A percentile compares a stretch with the other conserved stretches of the same genome.
phyloP scores from a whole-genome alignment of 164 flowering plant species.

The Liriodendron chinense region DNA sequence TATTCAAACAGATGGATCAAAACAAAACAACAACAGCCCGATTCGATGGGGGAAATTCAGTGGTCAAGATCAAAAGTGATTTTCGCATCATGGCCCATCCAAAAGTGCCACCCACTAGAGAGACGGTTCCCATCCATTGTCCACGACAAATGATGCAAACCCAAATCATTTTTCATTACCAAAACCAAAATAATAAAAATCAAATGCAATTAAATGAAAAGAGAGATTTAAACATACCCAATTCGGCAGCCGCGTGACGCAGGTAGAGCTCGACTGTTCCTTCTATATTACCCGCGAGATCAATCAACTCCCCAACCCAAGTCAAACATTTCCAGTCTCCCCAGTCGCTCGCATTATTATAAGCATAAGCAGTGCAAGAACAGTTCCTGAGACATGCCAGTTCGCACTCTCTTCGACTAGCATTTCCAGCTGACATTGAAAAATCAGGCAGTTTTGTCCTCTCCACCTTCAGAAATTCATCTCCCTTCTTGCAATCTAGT shows the following conservation, averaged over 20 bases:
- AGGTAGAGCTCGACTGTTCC: conserved; percentile 13
- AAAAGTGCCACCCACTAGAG: no score
- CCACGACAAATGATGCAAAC: no score
- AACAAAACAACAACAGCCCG: no score
- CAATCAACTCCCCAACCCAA: conserved; percentile 2
- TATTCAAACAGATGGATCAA: no score
- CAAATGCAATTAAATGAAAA: no score
- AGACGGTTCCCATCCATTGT: no score
- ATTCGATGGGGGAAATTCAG: no score
- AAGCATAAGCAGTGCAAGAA: conserved; percentile 27
- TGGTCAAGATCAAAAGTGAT: no score
- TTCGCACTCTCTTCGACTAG: conserved; percentile 5
- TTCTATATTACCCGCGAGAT: not conserved
- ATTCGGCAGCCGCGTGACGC: conserved; percentile 12
- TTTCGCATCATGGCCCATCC: no score
- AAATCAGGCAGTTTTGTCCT: conserved; percentile 23
- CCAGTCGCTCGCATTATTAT: not conserved
- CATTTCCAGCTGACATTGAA: not conserved
- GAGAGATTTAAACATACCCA: conserved; percentile 1
- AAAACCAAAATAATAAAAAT: no score
- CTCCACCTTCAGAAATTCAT: conserved; percentile 12
- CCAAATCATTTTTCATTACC: no score
- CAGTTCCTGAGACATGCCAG: conserved; percentile 21
- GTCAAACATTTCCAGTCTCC: not conserved
- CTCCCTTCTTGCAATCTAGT: conserved; percentile 4